phyloP scores from a whole-genome alignment of 192 early-diverging fungal genomes.

The Podila clonocystis region DNA sequence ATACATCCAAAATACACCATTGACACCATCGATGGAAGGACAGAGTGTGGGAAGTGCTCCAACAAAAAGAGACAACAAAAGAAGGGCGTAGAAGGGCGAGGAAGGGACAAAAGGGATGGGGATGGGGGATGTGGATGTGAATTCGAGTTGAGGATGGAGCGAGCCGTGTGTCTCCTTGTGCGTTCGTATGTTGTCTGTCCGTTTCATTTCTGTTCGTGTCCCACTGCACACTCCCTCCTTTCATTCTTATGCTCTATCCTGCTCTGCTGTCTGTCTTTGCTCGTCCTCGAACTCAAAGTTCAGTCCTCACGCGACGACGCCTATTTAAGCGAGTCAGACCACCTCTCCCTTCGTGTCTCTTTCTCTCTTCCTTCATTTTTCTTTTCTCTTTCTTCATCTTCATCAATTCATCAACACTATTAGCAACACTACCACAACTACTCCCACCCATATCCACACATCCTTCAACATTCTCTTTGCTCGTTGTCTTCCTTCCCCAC shows the following conservation, averaged over 20 bases:
- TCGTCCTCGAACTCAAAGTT: no score
- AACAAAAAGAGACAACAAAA: no score
- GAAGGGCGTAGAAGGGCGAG: neutral
- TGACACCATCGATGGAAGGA: no score
- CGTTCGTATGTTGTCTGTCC: neutral
- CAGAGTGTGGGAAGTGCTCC: no score
- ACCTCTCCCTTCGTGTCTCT: neutral
- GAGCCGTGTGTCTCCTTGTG: neutral
- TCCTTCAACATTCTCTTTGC: neutral
- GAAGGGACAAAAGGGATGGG: neutral
- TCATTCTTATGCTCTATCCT: no score
- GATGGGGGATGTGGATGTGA: neutral
- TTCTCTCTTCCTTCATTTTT: slow-evolving; percentile 4
- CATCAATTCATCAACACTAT: no score
- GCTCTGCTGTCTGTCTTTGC: neutral
- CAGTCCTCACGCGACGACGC: no score
- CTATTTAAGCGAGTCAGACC: neutral
- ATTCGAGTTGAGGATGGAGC: neutral
- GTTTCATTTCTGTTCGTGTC: neutral
- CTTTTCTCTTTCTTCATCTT: slow-evolving; percentile 7
- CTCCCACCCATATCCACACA: neutral
- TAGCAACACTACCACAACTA: no score
- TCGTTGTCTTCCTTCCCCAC: neutral
- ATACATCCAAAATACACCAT: no score
- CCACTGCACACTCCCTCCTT: no score